Evolutionary conservation across 768 basidiomycete species (phyloP), one percentile per base, ranked within the genome.

Genomic region (Phanerochaete sordida): DNA sequence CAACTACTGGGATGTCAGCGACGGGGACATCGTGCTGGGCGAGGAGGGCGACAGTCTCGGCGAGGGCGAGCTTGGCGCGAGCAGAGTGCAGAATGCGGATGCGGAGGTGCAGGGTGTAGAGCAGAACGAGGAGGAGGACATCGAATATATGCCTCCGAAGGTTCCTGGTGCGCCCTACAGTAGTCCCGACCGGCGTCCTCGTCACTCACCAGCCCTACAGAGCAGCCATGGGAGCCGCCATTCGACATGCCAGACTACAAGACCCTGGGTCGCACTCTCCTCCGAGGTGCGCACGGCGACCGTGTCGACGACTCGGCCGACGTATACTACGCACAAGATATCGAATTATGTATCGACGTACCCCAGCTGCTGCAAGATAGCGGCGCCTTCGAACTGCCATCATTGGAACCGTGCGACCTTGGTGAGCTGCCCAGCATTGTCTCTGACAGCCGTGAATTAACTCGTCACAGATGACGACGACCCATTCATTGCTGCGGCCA

Each of bases 1-100:
- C 2, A 79, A 84, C 62, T 83, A 87, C 58, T 93, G 90, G 91
- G 90, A 93, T 65, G 80, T 90, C 33, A 85, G 83, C 64, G 88
- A 90, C 48, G 74, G 73, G 15, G 78, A 78, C 35, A 69, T 79
- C 23, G 74, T 74, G 43, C 64, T 74, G 24, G 68, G 68, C 15
- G 53, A 39, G 6, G 53, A 62, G 12, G 63, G 56, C 11, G 74
- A 75, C 33, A 67, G 67, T 44, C 62, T 67, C 0, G 62, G 65
- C 0, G 31, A 54, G 26, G 1, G 15, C 9, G 35, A 43, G 15
- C n/a, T 15, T 2, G 35, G 5, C 24, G 53, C 35, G 6, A n/a
- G 63, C 66, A 57, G 72, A 69, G 46, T 24, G 13, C 72, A 62
- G 48, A 53, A 50, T 3, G 60, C 65, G 46, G 64, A 62, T 33